phyloP scores from a whole-genome alignment of 176 grass and related monocot species.

The Calamus simplicifolius region DNA sequence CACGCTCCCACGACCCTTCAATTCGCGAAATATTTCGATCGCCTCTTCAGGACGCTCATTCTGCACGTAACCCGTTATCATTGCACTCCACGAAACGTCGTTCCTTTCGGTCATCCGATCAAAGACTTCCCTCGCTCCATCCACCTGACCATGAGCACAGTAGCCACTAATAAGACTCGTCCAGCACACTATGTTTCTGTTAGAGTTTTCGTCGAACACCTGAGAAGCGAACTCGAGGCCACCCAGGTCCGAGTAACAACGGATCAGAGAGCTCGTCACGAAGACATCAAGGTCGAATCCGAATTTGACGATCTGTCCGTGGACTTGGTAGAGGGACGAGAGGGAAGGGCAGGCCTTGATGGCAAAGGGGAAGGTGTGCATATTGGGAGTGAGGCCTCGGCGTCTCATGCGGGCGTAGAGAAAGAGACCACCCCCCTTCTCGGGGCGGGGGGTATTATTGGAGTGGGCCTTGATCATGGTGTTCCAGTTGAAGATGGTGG shows the following conservation, averaged over 20 bases:
- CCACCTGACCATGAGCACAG: constrained; percentile 1
- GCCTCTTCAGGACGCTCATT: constrained; percentile 10
- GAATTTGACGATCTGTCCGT: constrained; percentile 3
- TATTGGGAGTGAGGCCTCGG: not conserved
- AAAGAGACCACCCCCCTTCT: not conserved
- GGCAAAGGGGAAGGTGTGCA: constrained; percentile 4
- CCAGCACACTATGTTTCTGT: constrained; percentile 11
- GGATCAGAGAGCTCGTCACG: constrained; percentile 10
- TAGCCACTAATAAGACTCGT: constrained; percentile 5
- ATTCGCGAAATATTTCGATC: constrained; percentile 4
- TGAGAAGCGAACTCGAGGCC: not conserved
- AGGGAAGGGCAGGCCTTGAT: constrained; percentile 1
- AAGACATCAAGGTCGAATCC: constrained; percentile 12
- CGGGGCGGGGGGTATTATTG: not conserved
- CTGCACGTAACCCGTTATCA: constrained; percentile 13
- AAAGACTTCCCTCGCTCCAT: not conserved
- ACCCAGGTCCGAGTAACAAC: not conserved
- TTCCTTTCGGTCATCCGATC: constrained; percentile 10
- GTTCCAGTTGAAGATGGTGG: constrained; percentile 20
- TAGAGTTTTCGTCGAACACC: constrained; percentile 11
- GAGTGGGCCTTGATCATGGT: constrained; percentile 1
- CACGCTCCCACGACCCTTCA: not conserved
- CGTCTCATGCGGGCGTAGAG: constrained; percentile 6
- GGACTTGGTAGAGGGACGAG: not conserved
- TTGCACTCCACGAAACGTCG: constrained; percentile 7